These are phyloP conservation scores for Kokia cookei DNA, from an alignment of 441 rosid genomes.

Conservation along the genomic window DNA sequence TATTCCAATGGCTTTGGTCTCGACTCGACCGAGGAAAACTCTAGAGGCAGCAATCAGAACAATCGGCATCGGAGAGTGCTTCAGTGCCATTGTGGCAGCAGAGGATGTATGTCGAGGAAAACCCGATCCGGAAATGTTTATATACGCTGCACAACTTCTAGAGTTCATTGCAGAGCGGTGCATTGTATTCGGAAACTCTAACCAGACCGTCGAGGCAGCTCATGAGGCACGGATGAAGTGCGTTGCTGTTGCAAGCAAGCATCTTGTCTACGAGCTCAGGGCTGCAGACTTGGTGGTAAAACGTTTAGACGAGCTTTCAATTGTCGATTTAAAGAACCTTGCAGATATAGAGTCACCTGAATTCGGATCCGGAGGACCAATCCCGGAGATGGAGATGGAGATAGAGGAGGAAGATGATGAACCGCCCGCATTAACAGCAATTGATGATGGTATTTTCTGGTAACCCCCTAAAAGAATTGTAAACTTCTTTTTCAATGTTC, in stretches of 20 bases:
- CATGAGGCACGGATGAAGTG: conserved; percentile 93
- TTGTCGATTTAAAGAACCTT: conserved; percentile 89
- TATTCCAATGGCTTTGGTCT: conserved; percentile 95
- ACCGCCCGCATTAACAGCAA: conserved; percentile 35
- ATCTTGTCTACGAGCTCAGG: conserved; percentile 80
- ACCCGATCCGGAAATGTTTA: conserved; percentile 94
- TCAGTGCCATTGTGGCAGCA: conserved; percentile 67
- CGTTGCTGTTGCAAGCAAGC: conserved; percentile 92
- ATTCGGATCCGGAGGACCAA: conserved; percentile 52
- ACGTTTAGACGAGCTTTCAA: conserved; percentile 68
- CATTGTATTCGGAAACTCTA: conserved; percentile 93
- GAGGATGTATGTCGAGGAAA: conserved; percentile 92
- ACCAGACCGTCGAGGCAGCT: conserved; percentile 92
- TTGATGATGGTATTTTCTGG: conserved; percentile 67
- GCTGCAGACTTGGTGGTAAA: conserved; percentile 94
- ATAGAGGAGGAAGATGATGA: conserved; percentile 48
- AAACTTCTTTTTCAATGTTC: conserved; percentile 29
- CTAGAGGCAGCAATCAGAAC: conserved; percentile 70
- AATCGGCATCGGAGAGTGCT: conserved; percentile 59
- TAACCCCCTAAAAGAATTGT: conserved; percentile 38
- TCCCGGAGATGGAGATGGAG: conserved; percentile 65
- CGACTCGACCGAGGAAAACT: conserved; percentile 74
- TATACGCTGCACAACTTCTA: conserved; percentile 85
- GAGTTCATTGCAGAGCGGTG: conserved; percentile 86
- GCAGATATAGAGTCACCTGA: conserved; percentile 72